These are phyloP conservation scores for Vicia sativa DNA, from an alignment of 306 rosid genomes.

Conservation along the genomic window DNA sequence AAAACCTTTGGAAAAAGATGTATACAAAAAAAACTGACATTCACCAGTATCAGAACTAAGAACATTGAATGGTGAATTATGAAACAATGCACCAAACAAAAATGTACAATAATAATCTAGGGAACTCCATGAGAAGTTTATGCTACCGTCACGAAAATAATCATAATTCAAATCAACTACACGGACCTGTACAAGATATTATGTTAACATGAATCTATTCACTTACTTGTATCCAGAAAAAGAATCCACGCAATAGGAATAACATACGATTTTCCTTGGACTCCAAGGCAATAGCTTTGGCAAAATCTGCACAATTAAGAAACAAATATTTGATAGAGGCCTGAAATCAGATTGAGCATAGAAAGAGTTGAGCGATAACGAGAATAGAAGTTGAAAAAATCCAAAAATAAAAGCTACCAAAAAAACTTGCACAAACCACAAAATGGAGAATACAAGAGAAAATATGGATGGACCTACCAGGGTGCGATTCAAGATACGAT, in stretches of 20 bases:
- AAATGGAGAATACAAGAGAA: conserved; percentile 20
- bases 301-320: conserved; percentile 56
- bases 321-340: conserved; percentile 19
- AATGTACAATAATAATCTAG: background rate
- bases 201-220: conserved; percentile 27
- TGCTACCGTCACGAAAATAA: background rate
- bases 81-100: conserved; percentile 9
- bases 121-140: background rate
- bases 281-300: conserved; percentile 26
- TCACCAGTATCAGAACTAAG: background rate
- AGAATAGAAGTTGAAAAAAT: conserved; percentile 23
- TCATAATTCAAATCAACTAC: no score
- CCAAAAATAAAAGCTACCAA: conserved; percentile 10
- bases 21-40: conserved; percentile 6
- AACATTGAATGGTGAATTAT: background rate
- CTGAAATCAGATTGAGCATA: conserved; percentile 6
- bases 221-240: conserved; percentile 76
- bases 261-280: conserved; percentile 46
- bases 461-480: conserved; percentile 55
- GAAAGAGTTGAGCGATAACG: background rate
- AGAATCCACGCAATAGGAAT: conserved; percentile 77
- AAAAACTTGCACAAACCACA: conserved; percentile 13
- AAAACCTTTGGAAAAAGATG: conserved; percentile 4
- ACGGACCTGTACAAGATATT: conserved; percentile 10
- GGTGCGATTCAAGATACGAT: conserved; percentile 56